Percentiles rank a stretch among this genome's conserved stretches.
phyloP scores from a whole-genome alignment of 495 filamentous ascomycete species.

The Haplographium delicatum region DNA sequence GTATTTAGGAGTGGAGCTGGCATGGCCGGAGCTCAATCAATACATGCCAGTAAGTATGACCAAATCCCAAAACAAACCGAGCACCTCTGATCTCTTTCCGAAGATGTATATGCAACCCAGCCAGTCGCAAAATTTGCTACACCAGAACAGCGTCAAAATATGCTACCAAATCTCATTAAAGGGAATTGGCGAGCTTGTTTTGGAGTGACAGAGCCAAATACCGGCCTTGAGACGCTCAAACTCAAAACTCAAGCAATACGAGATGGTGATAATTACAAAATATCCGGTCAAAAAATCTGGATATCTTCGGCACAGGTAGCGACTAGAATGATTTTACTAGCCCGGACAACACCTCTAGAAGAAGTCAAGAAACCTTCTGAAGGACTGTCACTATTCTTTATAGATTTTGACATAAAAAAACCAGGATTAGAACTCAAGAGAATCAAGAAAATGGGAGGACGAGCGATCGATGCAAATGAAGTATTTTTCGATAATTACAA shows the following conservation, averaged over 20 bases:
- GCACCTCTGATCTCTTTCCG: neutral
- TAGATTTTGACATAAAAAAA: constrained; percentile 56
- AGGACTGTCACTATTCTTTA: constrained; percentile 71
- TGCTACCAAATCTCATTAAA: constrained; percentile 63
- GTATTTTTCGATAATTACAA: constrained; percentile 75
- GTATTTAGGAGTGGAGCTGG: constrained; percentile 56
- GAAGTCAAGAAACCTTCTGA: constrained; percentile 61
- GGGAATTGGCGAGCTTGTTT: constrained; percentile 68
- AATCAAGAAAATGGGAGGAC: constrained; percentile 79
- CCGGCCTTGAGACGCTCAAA: constrained; percentile 68
- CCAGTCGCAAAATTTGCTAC: constrained; percentile 68
- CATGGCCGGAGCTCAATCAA: constrained; percentile 70
- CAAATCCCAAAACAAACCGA: constrained; percentile 19
- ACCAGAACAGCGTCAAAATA: constrained; percentile 49
- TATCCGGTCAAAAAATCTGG: constrained; percentile 79
- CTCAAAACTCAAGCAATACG: constrained; percentile 55
- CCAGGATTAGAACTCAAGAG: constrained; percentile 57
- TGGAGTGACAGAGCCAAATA: constrained; percentile 65
- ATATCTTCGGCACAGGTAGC: constrained; percentile 77
- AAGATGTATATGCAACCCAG: constrained; percentile 69
- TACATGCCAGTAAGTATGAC: constrained; percentile 51
- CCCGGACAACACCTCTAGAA: constrained; percentile 64
- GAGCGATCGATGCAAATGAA: constrained; percentile 77
- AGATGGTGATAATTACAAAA: constrained; percentile 46
- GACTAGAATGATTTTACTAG: constrained; percentile 70